Percentiles rank a stretch among this genome's conserved stretches.
These are phyloP conservation scores for Gossypium schwendimanii DNA, from an alignment of 441 rosid genomes.

Conservation along the genomic window DNA sequence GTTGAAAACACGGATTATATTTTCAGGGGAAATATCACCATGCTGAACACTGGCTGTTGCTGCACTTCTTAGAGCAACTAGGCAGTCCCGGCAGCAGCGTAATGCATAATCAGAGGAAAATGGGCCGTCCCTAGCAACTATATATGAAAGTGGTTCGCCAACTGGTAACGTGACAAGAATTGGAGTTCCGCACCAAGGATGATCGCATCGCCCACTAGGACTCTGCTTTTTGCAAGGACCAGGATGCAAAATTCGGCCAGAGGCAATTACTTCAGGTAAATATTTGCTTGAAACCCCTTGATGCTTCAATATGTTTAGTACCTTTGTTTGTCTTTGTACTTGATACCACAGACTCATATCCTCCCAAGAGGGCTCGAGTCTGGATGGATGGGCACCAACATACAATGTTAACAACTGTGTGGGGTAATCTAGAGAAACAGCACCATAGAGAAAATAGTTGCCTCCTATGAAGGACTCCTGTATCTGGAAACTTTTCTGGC, in stretches of 20 bases:
- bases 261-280: conserved; percentile 47
- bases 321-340: conserved; percentile 66
- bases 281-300: conserved; percentile 37
- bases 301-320: conserved; percentile 47
- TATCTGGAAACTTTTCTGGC: conserved; percentile 44
- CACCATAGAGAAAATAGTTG: conserved; percentile 34
- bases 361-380: conserved; percentile 62
- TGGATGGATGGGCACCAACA: conserved; percentile 58
- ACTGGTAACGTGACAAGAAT: conserved; percentile 50
- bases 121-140: conserved; percentile 37
- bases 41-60: conserved; percentile 46
- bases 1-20: conserved; percentile 33
- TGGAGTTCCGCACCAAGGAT: conserved; percentile 62
- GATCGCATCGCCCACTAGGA: conserved; percentile 48
- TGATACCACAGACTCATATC: conserved; percentile 66
- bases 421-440: conserved; percentile 34
- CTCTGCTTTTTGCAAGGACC: conserved; percentile 42
- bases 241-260: conserved; percentile 48
- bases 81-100: conserved; percentile 52
- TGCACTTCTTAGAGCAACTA: conserved; percentile 43
- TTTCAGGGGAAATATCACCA: conserved; percentile 56
- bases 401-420: conserved; percentile 33
- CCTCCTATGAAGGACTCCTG: conserved; percentile 41
- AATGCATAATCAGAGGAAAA: conserved; percentile 42
- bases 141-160: conserved; percentile 45